Conservation (phyloP, 495 filamentous ascomycete genomes). For the Acidiella bohemica region DNA sequence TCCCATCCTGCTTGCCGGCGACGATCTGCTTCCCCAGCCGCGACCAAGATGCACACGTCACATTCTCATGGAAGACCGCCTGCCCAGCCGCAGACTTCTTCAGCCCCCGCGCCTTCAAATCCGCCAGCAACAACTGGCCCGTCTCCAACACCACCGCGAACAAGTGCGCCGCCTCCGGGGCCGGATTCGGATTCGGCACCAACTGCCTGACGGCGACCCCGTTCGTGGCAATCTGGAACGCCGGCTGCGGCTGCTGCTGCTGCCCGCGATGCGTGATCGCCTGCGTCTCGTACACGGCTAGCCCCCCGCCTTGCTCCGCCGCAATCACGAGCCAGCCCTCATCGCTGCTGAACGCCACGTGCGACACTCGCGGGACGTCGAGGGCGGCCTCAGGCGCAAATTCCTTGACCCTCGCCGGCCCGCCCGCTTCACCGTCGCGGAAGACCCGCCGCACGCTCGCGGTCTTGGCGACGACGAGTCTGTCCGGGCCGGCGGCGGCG, state of each 20-base stretch:
- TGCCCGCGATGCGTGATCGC: too few relatives aligned
- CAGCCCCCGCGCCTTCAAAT: constrained; percentile 53
- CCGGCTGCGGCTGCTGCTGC: constrained; percentile 50
- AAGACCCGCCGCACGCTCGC: constrained; percentile 67
- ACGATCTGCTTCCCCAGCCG: constrained; percentile 83
- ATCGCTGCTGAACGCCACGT: constrained; percentile 76
- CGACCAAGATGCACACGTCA: constrained; percentile 85
- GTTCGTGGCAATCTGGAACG: constrained; percentile 65
- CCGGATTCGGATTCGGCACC: constrained; percentile 64
- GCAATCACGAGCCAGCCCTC: constrained; percentile 74
- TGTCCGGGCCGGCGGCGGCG: constrained; percentile 74
- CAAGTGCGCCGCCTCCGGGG: constrained; percentile 37
- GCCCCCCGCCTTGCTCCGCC: constrained; percentile 66
- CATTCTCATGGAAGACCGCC: constrained; percentile 52
- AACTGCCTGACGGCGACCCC: constrained; percentile 59
- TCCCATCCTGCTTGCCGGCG: constrained; percentile 73
- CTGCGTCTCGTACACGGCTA: constrained; percentile 68
- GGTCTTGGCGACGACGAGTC: constrained; percentile 62
- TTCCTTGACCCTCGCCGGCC: constrained; percentile 47
- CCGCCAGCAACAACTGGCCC: constrained; percentile 72
- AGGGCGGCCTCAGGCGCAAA: constrained; percentile 66
- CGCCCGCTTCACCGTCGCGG: constrained; percentile 33
- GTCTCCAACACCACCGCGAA: constrained; percentile 67
- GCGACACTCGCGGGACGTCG: constrained; percentile 62
- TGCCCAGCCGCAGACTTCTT: constrained; percentile 46